A percentile compares a stretch with the other conserved stretches of the same genome.
Evolutionary conservation across 345 rosid genomes (phyloP).

Genomic region (Corchorus olitorius): DNA sequence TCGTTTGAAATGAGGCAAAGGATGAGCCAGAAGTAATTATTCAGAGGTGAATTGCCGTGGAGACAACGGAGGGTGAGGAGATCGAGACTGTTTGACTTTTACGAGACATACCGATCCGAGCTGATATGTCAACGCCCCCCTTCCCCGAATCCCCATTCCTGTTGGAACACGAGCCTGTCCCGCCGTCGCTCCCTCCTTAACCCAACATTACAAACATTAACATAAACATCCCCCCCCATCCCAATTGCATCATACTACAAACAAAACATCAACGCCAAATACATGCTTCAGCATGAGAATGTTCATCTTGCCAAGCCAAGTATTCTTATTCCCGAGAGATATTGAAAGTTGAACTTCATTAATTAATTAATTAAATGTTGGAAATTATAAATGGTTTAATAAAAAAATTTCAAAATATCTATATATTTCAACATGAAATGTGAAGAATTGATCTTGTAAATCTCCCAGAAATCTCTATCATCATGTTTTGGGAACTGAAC

Average conservation of each 20-base stretch:
- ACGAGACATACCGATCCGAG: conserved; percentile 30
- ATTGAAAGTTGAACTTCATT: not conserved
- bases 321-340: not conserved
- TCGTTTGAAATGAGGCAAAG: not conserved
- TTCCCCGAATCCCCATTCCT: conserved; percentile 38
- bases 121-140: conserved; percentile 32
- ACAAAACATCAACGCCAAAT: not conserved
- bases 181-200: conserved; percentile 33
- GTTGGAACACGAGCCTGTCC: conserved; percentile 32
- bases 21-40: not conserved
- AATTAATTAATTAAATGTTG: not conserved
- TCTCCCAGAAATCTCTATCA: not conserved
- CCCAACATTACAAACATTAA: conserved; percentile 14
- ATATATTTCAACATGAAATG: not conserved
- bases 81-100: conserved; percentile 39
- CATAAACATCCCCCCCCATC: conserved; percentile 9
- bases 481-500: not conserved
- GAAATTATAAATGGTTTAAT: not conserved
- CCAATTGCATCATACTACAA: conserved; percentile 11
- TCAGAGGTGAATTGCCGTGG: conserved; percentile 22
- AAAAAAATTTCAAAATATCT: not conserved
- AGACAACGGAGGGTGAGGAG: conserved; percentile 38
- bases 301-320: not conserved
- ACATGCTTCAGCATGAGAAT: not conserved
- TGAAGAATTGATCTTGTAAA: not conserved